phyloP scores from a whole-genome alignment of 495 filamentous ascomycete genomes.

The Aspergillus homomorphus region DNA sequence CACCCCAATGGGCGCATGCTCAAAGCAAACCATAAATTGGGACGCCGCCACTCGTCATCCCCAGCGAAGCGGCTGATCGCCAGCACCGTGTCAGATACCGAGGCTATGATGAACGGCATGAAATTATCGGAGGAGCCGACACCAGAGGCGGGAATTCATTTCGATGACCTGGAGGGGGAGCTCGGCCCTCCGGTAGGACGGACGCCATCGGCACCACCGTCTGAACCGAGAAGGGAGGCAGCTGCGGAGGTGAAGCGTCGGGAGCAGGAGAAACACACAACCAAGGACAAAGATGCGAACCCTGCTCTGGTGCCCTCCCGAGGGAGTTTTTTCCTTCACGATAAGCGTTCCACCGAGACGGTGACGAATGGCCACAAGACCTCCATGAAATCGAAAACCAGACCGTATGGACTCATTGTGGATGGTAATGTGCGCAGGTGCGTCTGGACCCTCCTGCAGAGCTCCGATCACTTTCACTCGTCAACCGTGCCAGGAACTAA shows the following conservation, averaged over 20 bases:
- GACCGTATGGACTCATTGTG: conserved; percentile 45
- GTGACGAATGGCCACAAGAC: conserved; percentile 56
- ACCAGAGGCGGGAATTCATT: conserved; percentile 58
- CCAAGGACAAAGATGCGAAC: conserved; percentile 81
- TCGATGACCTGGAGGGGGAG: conserved; percentile 56
- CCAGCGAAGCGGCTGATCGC: conserved; percentile 29
- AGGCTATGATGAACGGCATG: conserved; percentile 84
- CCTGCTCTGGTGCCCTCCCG: conserved; percentile 94
- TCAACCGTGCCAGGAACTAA: conserved; percentile 16
- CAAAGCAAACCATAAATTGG: conserved; percentile 31
- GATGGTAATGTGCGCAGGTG: conserved; percentile 47
- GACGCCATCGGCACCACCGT: conserved; percentile 41
- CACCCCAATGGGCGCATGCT: conserved; percentile 34
- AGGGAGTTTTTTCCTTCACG: conserved; percentile 95
- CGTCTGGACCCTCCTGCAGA: neutral
- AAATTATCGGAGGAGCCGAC: conserved; percentile 58
- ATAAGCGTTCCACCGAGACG: conserved; percentile 74
- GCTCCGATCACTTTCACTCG: neutral
- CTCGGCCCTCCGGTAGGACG: conserved; percentile 27
- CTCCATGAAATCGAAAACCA: conserved; percentile 42
- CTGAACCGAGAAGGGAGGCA: conserved; percentile 43
- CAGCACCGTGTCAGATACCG: conserved; percentile 63
- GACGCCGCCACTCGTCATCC: conserved; percentile 25
- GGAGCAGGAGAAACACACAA: conserved; percentile 81
- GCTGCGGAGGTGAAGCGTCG: conserved; percentile 67